Percentiles rank a stretch among this genome's conserved stretches.
These are phyloP conservation scores for Hemileccinum impolitum DNA, from an alignment of 768 basidiomycete species.

Conservation along the genomic window DNA sequence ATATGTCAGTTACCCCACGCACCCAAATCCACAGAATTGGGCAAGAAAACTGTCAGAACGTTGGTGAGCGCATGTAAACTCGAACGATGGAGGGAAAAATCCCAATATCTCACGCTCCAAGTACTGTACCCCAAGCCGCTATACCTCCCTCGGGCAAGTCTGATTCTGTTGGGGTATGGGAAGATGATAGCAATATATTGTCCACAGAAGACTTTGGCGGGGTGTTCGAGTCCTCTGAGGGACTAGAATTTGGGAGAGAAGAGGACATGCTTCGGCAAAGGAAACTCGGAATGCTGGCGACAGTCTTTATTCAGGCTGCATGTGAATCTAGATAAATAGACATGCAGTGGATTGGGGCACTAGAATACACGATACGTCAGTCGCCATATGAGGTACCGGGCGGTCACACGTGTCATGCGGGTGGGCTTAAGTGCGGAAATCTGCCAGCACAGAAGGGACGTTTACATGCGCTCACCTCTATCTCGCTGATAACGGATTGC, in stretches of 20 bases:
- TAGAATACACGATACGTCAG: too few relatives aligned
- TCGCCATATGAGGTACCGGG: too few relatives aligned
- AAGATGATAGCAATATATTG: background rate
- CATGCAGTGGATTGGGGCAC: too few relatives aligned
- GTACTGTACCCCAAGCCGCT: conserved; percentile 24
- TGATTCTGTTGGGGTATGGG: background rate
- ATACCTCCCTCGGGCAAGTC: conserved; percentile 16
- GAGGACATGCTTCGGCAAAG: conserved; percentile 1
- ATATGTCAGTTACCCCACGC: background rate
- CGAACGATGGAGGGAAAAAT: background rate
- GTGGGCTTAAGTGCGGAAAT: too few relatives aligned
- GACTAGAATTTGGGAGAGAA: background rate
- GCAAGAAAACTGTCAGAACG: conserved; percentile 19
- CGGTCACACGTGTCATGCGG: too few relatives aligned
- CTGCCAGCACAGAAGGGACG: too few relatives aligned
- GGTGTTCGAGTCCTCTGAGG: background rate
- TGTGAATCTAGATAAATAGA: background rate
- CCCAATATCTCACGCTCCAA: conserved; percentile 25
- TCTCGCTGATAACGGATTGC: too few relatives aligned
- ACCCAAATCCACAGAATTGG: conserved; percentile 27
- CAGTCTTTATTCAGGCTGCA: too few relatives aligned
- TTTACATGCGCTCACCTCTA: too few relatives aligned
- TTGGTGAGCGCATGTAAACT: background rate
- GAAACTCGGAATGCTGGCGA: background rate
- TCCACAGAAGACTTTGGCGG: background rate